Percentiles rank a stretch among this genome's conserved stretches.
Conservation (phyloP, 768 basidiomycete genomes). For the Leccinum disarticulatum region DNA sequence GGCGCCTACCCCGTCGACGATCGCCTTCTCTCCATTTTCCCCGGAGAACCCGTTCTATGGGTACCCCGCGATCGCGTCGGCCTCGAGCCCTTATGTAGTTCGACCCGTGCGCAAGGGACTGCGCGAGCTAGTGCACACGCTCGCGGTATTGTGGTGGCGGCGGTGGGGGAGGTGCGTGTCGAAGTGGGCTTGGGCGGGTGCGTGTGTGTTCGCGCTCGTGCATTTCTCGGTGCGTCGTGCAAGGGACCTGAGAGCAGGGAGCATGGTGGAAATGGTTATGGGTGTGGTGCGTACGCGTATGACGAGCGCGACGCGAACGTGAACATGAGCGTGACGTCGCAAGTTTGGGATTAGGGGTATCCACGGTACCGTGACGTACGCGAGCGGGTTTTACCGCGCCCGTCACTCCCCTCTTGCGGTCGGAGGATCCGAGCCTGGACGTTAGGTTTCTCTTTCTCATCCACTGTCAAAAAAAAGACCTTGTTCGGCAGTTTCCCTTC, state of each 20-base stretch:
- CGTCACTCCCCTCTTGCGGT: not conserved
- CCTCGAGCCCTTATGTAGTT: constrained; percentile 40
- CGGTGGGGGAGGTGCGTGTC: constrained; percentile 51
- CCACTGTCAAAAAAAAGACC: not conserved
- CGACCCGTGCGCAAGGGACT: constrained; percentile 66
- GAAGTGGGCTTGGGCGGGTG: constrained; percentile 21
- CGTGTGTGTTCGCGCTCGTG: constrained; percentile 31
- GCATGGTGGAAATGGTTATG: not conserved
- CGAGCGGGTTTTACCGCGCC: no score
- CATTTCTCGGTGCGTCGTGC: not conserved
- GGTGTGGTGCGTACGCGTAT: not conserved
- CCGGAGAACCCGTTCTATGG: constrained; percentile 73
- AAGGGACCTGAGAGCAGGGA: not conserved
- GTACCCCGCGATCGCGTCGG: constrained; percentile 49
- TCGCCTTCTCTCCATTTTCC: constrained; percentile 52
- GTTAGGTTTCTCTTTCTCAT: not conserved
- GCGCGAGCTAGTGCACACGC: constrained; percentile 63
- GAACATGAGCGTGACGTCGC: not conserved
- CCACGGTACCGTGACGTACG: not conserved
- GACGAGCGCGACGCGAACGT: not conserved
- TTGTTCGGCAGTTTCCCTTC: not conserved
- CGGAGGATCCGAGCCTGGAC: not conserved
- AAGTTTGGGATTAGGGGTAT: not conserved
- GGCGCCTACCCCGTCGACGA: constrained; percentile 10
- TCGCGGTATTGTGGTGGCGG: constrained; percentile 63